Evolutionary conservation across 2,329 filamentous ascomycete genomes (phyloP), one percentile per base, ranked within the genome.

Genomic region (Epichloe baconii): DNA sequence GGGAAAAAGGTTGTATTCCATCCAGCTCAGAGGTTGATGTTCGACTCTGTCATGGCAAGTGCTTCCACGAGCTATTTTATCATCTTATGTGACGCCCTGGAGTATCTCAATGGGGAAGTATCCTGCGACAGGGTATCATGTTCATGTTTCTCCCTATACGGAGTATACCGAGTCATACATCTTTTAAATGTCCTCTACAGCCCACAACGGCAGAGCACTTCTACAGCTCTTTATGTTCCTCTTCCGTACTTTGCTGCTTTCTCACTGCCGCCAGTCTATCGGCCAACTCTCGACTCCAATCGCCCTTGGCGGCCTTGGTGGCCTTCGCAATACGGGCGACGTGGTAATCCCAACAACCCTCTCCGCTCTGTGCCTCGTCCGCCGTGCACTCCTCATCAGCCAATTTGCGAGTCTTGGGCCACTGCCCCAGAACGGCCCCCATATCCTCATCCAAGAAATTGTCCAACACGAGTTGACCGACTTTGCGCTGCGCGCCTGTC

Each of bases 361-460:
- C 75, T 1, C 65, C 66, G 26, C 66, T 63, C 15, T 55, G 59
- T 17, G 55, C 53, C 14, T 60, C 65, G 2, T 57, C 61, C 15
- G 56, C 55, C 41, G 58, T 62, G 44, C 73, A 78, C 46, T 64
- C 56, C 51, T 58, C 58, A 19, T 70, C 67, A 23, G 62, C 62
- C 40, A 62, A 58, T 47, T 65, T 65, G 4, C 59, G 55, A 19
- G 56, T 58, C 21, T 56, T 68, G 0, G 79, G 79, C 79, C 79
- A 84, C 54, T 78, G 66, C 0, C 78, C 77, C 17, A 74, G 55
- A 23, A 69, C 67, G 2, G 80, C 80, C 41, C 80, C 80, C 72
- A 83, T 80, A 52, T 77, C 72, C 54, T 76, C 73, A 59, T 86
- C 82, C n/a, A 86, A 67, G 60, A 85, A 86, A 53, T 74, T 81